Conservation (phyloP, 495 filamentous ascomycete genomes). For the Acidiella bohemica region DNA sequence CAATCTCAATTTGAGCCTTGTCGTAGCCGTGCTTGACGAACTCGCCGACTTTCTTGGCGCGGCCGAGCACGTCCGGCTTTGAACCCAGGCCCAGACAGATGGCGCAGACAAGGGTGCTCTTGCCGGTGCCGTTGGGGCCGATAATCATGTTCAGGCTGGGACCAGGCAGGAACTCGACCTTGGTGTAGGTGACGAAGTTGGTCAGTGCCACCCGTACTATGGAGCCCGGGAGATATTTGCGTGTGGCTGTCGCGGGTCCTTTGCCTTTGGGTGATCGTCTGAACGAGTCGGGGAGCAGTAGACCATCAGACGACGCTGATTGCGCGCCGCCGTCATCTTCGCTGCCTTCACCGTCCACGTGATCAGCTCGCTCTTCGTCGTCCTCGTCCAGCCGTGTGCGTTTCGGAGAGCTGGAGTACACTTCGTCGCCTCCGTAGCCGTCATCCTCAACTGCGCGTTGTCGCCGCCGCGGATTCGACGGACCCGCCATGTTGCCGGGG, state of each 20-base stretch:
- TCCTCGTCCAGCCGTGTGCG: neutral
- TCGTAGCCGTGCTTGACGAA: slow-evolving; percentile 83
- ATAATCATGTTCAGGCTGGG: slow-evolving; percentile 98
- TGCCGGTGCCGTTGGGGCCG: slow-evolving; percentile 93
- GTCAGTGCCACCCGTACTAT: slow-evolving; percentile 75
- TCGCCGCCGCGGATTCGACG: no score
- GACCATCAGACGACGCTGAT: slow-evolving; percentile 2
- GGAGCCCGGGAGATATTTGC: slow-evolving; percentile 56
- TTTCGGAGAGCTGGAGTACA: no score
- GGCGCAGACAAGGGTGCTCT: slow-evolving; percentile 93
- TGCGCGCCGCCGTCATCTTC: slow-evolving; percentile 17
- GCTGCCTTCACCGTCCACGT: slow-evolving; percentile 6
- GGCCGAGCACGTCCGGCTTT: slow-evolving; percentile 58
- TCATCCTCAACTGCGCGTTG: no score
- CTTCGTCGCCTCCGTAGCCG: no score
- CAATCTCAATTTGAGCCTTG: slow-evolving; percentile 76
- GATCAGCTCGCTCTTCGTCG: neutral
- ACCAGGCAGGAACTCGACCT: slow-evolving; percentile 76
- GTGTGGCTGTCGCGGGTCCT: neutral
- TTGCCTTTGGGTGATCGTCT: slow-evolving; percentile 18
- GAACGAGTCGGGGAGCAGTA: slow-evolving; percentile 17
- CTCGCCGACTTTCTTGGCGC: slow-evolving; percentile 71
- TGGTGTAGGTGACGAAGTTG: slow-evolving; percentile 94
- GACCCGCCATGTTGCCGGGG: no score
- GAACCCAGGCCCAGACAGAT: slow-evolving; percentile 90